phyloP scores from a whole-genome alignment of 768 basidiomycete genomes.

The Pleurotus tuoliensis region DNA sequence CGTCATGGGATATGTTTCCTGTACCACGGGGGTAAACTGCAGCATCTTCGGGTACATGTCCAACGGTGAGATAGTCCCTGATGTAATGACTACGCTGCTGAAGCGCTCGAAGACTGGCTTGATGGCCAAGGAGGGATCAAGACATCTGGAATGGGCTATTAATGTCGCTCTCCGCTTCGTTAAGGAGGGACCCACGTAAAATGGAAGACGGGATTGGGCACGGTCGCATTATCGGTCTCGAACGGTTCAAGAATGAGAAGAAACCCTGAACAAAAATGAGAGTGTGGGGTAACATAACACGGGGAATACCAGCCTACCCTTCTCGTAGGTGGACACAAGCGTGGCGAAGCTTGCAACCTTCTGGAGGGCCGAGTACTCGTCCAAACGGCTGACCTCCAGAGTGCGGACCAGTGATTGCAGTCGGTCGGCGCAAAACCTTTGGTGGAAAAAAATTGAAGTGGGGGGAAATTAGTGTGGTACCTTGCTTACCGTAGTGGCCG shows the following conservation, averaged over 20 bases:
- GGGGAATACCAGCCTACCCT: constrained; percentile 48
- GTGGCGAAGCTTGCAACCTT: constrained; percentile 97
- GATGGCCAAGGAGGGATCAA: constrained; percentile 96
- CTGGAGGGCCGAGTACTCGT: constrained; percentile 89
- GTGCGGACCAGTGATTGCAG: constrained; percentile 92
- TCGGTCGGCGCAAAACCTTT: constrained; percentile 94
- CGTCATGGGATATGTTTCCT: constrained; percentile 98
- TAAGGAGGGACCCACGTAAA: constrained; percentile 62
- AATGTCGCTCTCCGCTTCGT: too few relatives aligned
- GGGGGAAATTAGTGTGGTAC: too few relatives aligned
- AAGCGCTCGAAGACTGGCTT: constrained; percentile 98
- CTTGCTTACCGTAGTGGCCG: constrained; percentile 75
- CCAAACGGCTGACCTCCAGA: constrained; percentile 81
- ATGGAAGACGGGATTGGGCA: constrained; percentile 98
- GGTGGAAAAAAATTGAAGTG: background rate
- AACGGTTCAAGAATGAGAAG: constrained; percentile 96
- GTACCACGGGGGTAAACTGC: constrained; percentile 94
- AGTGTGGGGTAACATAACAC: background rate
- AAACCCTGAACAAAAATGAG: constrained; percentile 58
- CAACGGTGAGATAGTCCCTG: constrained; percentile 95
- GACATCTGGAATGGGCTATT: constrained; percentile 54
- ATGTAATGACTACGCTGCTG: constrained; percentile 97
- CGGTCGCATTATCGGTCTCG: constrained; percentile 97
- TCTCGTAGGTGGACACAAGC: constrained; percentile 96
- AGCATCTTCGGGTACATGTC: constrained; percentile 99